Conservation (phyloP, 2,329 filamentous ascomycete genomes). For the Penicillium brasilianum region DNA sequence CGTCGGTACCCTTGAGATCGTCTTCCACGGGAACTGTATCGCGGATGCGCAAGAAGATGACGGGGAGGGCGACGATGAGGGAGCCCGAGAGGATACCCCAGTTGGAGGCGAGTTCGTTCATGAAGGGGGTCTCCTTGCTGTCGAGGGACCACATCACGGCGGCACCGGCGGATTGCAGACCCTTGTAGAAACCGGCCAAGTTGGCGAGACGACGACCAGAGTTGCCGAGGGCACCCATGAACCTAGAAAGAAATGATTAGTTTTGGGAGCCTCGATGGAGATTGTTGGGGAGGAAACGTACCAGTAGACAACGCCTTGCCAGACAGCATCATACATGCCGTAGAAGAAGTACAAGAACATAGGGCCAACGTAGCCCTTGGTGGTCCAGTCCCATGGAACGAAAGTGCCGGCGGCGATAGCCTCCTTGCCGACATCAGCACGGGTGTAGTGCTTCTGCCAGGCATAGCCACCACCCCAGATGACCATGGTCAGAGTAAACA, state of each 20-base stretch:
- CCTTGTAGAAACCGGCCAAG: constrained; percentile 86
- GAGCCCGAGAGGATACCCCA: constrained; percentile 74
- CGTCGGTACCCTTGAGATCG: constrained; percentile 80
- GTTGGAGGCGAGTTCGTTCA: constrained; percentile 70
- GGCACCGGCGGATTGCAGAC: constrained; percentile 79
- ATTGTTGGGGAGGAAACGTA: constrained; percentile 38
- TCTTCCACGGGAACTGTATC: constrained; percentile 76
- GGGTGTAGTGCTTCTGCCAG: constrained; percentile 68
- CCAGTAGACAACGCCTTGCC: constrained; percentile 92
- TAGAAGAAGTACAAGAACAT: constrained; percentile 91
- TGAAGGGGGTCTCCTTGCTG: constrained; percentile 63
- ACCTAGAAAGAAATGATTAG: constrained; percentile 55
- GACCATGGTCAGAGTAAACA: constrained; percentile 72
- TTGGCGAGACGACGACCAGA: constrained; percentile 89
- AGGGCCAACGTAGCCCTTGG: constrained; percentile 70
- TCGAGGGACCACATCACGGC: constrained; percentile 68
- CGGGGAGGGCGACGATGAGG: constrained; percentile 73
- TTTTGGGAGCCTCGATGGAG: not conserved
- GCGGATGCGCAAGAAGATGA: constrained; percentile 76
- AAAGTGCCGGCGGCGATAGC: constrained; percentile 16
- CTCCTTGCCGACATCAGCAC: constrained; percentile 38
- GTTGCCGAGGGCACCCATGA: constrained; percentile 90
- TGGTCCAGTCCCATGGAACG: constrained; percentile 65
- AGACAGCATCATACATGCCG: constrained; percentile 83
- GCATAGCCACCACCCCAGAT: constrained; percentile 83